Conservation (phyloP, 768 basidiomycete genomes). For the button mushroom (Agaricus bisporus) region DNA sequence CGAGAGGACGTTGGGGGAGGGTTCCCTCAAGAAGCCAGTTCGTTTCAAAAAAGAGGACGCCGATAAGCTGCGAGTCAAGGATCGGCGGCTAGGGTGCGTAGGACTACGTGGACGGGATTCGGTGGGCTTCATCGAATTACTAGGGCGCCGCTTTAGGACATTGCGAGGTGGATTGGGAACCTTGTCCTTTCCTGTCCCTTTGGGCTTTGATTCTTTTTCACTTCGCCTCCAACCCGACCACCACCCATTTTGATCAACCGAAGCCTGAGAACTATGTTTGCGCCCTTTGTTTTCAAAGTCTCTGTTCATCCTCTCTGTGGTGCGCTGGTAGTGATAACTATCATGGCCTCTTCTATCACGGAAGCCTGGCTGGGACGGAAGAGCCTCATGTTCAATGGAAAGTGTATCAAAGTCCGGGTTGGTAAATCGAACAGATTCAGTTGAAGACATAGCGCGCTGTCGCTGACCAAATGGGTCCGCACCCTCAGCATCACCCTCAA, state of each 20-base stretch:
- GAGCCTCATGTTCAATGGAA: neutral
- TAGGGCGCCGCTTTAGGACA: neutral
- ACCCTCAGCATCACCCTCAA: neutral
- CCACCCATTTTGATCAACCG: neutral
- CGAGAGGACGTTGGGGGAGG: neutral
- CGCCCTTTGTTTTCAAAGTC: neutral
- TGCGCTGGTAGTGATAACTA: constrained; percentile 1
- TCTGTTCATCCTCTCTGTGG: neutral
- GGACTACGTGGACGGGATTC: neutral
- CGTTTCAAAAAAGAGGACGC: constrained; percentile 1
- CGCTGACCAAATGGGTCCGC: neutral
- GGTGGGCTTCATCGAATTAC: neutral
- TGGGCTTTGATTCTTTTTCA: neutral
- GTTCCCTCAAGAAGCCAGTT: neutral
- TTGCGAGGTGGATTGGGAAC: neutral
- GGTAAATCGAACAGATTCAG: neutral
- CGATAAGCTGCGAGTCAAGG: constrained; percentile 1
- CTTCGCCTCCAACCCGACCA: neutral
- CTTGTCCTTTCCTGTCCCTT: neutral
- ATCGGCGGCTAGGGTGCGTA: neutral
- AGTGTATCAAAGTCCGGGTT: neutral
- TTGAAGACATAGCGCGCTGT: neutral
- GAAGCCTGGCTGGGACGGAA: neutral
- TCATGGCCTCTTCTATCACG: neutral
- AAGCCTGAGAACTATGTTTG: neutral